Evolutionary conservation across 352 stramenopile genomes (phyloP), one percentile per base, ranked within the genome.

Genomic region (Blastocystis sp.): DNA sequence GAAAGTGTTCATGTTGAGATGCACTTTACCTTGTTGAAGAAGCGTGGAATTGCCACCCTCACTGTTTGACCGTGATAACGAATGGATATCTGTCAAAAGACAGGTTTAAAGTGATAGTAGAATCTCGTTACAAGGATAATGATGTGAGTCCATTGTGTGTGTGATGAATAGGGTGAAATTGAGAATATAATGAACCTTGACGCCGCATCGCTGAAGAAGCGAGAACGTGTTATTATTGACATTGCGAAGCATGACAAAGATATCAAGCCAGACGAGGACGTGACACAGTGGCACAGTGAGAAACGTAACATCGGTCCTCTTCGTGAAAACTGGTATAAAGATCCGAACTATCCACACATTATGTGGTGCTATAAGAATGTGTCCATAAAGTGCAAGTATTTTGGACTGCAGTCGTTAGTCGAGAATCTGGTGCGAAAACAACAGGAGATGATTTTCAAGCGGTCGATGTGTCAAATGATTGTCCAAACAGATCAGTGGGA

Each of bases 41-140:
- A 34, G 24, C 75, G 24, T 87, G 75, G 75, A 87, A 87, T 26
- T 68, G 55, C 41, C 75, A 87, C 70, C 75, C 75, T 37, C 53
- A 87, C 30, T 87, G 75, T 69, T 39, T 87, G n/a, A 87, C 75
- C 18, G 75, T 87, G 55, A 47, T 68, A 30, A 87, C 75, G 18
- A 75, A 53, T 87, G 34, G 34, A 6, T 68, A 68, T 75, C 37
- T 87, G 4, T 43, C 75, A 20, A 87, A 87, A 54, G 75, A 87
- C 5, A 45, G 37, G 39, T 87, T 87, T 53, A 45, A 39, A 34
- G 55, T 87, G 0, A 70, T 47, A n/a, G 45, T 87, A 13, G 75
- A 87, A 69, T 87, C 75, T 8, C 20, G 41, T 1, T 87, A 87
- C 55, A 39, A 47, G 3, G 75, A 87, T 26, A 16, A 18, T 34